Base-by-base conservation (phyloP, 2,329 filamentous ascomycete species). In the Fonsecaea multimorphosa region DNA sequence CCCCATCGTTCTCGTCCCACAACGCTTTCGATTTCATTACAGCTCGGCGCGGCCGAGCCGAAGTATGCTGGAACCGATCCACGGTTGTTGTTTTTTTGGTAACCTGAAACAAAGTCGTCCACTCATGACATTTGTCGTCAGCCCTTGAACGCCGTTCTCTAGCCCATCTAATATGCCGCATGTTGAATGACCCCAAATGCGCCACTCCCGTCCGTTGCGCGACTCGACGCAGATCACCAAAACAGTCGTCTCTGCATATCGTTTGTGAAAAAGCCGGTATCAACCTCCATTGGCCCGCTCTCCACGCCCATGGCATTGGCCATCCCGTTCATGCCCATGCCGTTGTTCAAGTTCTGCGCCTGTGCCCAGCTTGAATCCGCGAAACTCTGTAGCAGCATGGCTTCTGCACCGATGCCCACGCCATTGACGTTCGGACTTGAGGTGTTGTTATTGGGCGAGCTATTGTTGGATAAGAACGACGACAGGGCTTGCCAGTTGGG, bases 231-330 rank as follows among this genome's bases (percentile, higher is more conserved):
- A n/a, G 36, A 12, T 38, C 40, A 69, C 67, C 67, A 69, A 46
- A 69, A 69, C 29, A 69, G 40, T 34, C 67, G 55, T 46, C 65
- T 62, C 51, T 69, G 67, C 59, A 69, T 58, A 58, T 69, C 67
- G 58, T 56, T 69, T 24, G 59, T 44, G 29, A 69, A 69, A 32
- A 69, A 67, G 0, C 67, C 64, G 6, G 67, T 69, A 44, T 69
- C 67, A 12, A 69, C 58, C 32, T 69, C 67, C 67, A 67, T 69
- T 1, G 64, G 61, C 16, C 58, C 58, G 31, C 40, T 58, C 31
- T 68, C 60, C n/a, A 66, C 55, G 16, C 12, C 32, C 44, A 66
- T 64, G 24, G 24, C 31, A 2, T 22, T 46, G 9, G 38, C 60
- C 38, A 64, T 55, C n/a, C 59, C 57, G 14, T 29, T 16, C 31